phyloP scores from a whole-genome alignment of 148 eudicot species.

The Persicaria tinctoria region DNA sequence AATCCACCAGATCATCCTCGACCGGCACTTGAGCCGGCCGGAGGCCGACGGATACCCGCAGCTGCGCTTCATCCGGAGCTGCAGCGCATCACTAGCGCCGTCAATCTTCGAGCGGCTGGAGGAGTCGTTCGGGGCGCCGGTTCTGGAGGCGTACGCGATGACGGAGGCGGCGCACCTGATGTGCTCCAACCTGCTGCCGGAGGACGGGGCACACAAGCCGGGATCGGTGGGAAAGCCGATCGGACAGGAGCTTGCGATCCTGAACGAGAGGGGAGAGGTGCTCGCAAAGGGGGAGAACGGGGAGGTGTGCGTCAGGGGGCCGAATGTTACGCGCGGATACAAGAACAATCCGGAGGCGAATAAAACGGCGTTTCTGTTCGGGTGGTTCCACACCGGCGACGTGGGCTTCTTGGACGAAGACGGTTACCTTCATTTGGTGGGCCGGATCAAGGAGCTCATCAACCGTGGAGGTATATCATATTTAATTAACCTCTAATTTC shows the following conservation, averaged over 20 bases:
- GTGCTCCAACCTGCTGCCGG: slow-evolving; percentile 84
- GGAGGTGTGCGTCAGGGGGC: slow-evolving; percentile 89
- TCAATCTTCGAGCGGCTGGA: slow-evolving; percentile 52
- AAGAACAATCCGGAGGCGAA: slow-evolving; percentile 89
- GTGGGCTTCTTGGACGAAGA: slow-evolving; percentile 71
- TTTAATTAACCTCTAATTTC: not conserved
- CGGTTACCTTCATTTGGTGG: slow-evolving; percentile 88
- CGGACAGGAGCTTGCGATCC: slow-evolving; percentile 77
- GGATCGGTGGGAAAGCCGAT: slow-evolving; percentile 87
- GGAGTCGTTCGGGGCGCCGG: slow-evolving; percentile 79
- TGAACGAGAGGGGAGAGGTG: slow-evolving; percentile 58
- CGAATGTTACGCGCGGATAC: slow-evolving; percentile 83
- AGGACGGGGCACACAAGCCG: slow-evolving; percentile 59
- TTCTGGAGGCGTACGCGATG: slow-evolving; percentile 97
- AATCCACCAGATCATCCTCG: slow-evolving; percentile 82
- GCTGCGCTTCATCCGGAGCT: slow-evolving; percentile 84
- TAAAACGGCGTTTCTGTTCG: slow-evolving; percentile 62
- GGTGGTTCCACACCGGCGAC: slow-evolving; percentile 98
- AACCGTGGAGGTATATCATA: slow-evolving; percentile 84
- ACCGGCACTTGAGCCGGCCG: slow-evolving; percentile 56
- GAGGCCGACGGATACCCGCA: slow-evolving; percentile 54
- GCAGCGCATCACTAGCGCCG: slow-evolving; percentile 86
- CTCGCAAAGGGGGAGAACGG: slow-evolving; percentile 54
- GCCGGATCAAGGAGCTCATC: slow-evolving; percentile 90
- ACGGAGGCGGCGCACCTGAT: slow-evolving; percentile 88